Base-by-base conservation (phyloP, 2,329 filamentous ascomycete genomes). In the Penicillium sp. region DNA sequence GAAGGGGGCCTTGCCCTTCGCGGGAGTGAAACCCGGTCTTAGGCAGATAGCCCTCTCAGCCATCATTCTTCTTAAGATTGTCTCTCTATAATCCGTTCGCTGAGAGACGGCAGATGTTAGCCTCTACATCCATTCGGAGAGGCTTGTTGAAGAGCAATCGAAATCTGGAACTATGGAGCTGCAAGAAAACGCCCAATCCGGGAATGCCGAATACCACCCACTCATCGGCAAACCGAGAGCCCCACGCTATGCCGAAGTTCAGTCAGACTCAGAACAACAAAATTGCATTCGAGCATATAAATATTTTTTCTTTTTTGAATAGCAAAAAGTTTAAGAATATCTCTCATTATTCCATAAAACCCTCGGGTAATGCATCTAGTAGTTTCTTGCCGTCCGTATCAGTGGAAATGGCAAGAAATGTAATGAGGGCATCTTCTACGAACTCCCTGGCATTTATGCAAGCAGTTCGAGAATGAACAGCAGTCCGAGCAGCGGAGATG, bases 71-170 rank as follows among this genome's bases (percentile, higher is more conserved):
- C n/a, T n/a, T n/a, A n/a, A n/a, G n/a, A n/a, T n/a, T n/a, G n/a
- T n/a, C n/a, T n/a, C n/a, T n/a, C n/a, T n/a, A n/a, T n/a, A n/a
- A n/a, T n/a, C n/a, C n/a, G n/a, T n/a, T n/a, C n/a, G n/a, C n/a
- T n/a, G n/a, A n/a, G n/a, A n/a, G n/a, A n/a, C n/a, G n/a, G n/a
- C n/a, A n/a, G n/a, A n/a, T n/a, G n/a, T n/a, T 69, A 68, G 64
- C 65, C 65, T 67, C 66, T 69, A 68, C 66, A 63, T 68, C 67
- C 67, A 68, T 70, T 62, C 64, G 65, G 65, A 68, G 22, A 3
- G 13, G n/a, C 19, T 36, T 37, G 35, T 39, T 36, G 14, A 39
- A 22, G 13, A 14, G 33, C 27, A 24, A 7, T 57, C 5, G 16
- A 56, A 19, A 59, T 36, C 35, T 51, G 33, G 35, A 39, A 40